Evolutionary conservation across 1,284 basidiomycete species (phyloP), one percentile per base, ranked within the genome.

Genomic region (Mycosarcoma maydis): DNA sequence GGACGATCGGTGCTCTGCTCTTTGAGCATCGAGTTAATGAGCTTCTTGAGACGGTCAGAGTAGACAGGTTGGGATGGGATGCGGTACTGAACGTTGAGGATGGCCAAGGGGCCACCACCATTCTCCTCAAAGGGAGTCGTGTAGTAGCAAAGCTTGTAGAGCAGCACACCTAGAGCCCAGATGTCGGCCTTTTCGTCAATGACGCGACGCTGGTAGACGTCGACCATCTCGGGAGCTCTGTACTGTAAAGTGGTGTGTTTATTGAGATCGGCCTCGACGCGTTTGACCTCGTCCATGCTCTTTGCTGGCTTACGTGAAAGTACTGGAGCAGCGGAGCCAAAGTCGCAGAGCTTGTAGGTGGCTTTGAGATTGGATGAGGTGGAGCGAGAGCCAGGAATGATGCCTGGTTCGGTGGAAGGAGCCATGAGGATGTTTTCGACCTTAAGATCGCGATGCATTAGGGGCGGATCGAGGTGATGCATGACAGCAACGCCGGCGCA

Each of bases 371-470:
- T 71, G 27, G 68, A 82, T 23, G 87, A 88, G 51, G 88, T 88
- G 81, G 89, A 72, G 10, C 55, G 48, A 0, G 65, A 68, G 34
- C 61, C 57, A 2, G 72, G 66, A 8, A 69, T 54, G 44, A 52
- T 46, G 32, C 52, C 59, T 8, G 76, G 72, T 16, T 55, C 43
- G 42, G 58, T 61, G 32, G 68, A 69, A 11, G 73, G 68, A n/a
- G 77, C 91, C 24, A 85, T 84, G 0, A 99, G 88, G 75, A 99
- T 97, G 82, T 99, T 99, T 83, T 99, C 96, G 13, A 81, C 76
- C 84, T 99, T 99, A 80, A 99, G 88, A 84, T 99, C 96, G 37
- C 96, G 91, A 82, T 99, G 96, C 33, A 98, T 86, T 40, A 99
- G 86, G 13, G 94, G 87, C 3, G 93, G 92, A 32, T 89, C 87